Percentiles rank a stretch among this genome's conserved stretches.
Conservation (phyloP, 1,284 basidiomycete genomes). For the Exsudoporus floridanus region DNA sequence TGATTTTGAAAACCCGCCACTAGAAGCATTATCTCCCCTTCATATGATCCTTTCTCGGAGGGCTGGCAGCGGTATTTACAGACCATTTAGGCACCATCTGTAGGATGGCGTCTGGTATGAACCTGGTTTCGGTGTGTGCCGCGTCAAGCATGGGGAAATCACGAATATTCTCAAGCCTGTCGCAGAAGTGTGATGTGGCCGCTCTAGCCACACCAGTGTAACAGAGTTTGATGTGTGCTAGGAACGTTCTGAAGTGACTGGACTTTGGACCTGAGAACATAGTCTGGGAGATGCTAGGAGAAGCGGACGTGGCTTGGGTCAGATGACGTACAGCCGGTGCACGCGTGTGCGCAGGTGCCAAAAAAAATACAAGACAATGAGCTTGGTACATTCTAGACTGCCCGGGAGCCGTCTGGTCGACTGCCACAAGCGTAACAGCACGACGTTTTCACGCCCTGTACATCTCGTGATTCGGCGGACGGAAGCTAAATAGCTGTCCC, state of each 20-base stretch:
- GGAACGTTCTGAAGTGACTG: neutral
- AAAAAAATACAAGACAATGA: neutral
- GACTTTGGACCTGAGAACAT: neutral
- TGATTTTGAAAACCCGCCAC: neutral
- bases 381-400: neutral
- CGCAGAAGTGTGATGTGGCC: neutral
- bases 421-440: neutral
- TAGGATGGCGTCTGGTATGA: neutral
- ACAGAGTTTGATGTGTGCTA: neutral
- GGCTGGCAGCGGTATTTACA: neutral
- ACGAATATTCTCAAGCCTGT: neutral
- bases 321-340: neutral
- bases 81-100: neutral
- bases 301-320: no score
- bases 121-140: neutral
- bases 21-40: neutral
- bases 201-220: neutral
- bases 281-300: neutral
- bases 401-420: neutral
- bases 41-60: neutral
- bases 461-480: neutral
- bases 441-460: no score
- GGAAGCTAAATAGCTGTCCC: neutral
- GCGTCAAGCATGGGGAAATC: neutral
- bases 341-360: neutral